These are phyloP conservation scores for Populus alba DNA, from an alignment of 345 rosid genomes.

Conservation along the genomic window DNA sequence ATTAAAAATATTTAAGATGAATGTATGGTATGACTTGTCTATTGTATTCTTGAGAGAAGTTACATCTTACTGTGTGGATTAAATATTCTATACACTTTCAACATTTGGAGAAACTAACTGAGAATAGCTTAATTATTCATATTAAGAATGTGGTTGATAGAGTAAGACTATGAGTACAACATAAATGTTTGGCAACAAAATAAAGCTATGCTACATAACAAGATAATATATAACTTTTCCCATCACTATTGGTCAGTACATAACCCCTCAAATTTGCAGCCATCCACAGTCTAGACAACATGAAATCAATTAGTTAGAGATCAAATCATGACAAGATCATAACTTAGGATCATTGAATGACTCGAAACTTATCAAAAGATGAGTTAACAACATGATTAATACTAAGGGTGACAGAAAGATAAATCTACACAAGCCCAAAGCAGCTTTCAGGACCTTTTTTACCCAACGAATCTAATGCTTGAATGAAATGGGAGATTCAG, in stretches of 20 bases:
- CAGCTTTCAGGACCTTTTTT: background rate
- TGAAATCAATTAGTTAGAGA: background rate
- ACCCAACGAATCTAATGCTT: background rate
- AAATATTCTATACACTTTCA: background rate
- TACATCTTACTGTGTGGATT: background rate
- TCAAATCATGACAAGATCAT: background rate
- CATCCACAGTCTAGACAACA: conserved; percentile 62
- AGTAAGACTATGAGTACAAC: background rate
- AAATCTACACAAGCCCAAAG: background rate
- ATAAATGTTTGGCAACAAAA: background rate
- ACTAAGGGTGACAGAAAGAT: background rate
- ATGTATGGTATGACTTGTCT: background rate
- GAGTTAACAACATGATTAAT: background rate
- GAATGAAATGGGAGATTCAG: background rate
- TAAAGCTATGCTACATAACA: background rate
- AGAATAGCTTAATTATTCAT: background rate
- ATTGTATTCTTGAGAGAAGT: background rate
- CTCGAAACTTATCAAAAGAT: background rate
- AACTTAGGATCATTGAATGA: background rate
- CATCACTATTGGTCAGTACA: conserved; percentile 58
- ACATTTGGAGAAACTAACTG: background rate
- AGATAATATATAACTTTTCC: conserved; percentile 50
- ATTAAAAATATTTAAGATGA: too few relatives aligned
- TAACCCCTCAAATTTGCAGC: conserved; percentile 84
- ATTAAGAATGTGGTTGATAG: background rate